phyloP scores from a whole-genome alignment of 352 stramenopile species.

The Pythium volutum region DNA sequence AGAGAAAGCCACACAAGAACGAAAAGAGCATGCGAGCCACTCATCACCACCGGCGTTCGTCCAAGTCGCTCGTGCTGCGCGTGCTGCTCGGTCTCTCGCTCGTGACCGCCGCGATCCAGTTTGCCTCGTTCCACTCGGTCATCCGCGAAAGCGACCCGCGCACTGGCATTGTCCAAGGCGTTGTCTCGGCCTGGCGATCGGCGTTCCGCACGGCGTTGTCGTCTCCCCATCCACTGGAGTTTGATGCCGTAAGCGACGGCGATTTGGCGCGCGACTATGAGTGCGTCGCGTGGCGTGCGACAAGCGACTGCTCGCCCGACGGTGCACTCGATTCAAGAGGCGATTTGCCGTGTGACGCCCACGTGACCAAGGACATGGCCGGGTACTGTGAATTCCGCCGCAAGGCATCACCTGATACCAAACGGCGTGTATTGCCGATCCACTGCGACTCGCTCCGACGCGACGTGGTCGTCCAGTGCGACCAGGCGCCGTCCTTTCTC shows the following conservation, averaged over 20 bases:
- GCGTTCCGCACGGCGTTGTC: neutral
- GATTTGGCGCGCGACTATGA: constrained; percentile 1
- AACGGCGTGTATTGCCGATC: constrained; percentile 13
- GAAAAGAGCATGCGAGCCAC: neutral
- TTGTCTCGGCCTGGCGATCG: neutral
- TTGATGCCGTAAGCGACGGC: neutral
- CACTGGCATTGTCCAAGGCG: neutral
- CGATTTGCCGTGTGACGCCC: constrained; percentile 5
- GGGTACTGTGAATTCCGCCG: constrained; percentile 25
- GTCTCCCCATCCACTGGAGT: neutral
- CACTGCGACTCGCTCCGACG: constrained; percentile 17
- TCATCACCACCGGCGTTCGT: neutral
- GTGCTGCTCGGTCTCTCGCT: neutral
- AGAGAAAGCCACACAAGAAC: too few relatives aligned
- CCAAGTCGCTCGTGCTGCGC: neutral
- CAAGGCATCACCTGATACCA: neutral
- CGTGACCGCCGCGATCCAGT: neutral
- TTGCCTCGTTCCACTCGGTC: neutral
- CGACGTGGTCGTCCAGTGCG: neutral
- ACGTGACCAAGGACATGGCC: constrained; percentile 1
- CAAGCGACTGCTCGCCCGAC: constrained; percentile 15
- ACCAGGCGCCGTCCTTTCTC: constrained; percentile 4
- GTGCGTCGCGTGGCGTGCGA: constrained; percentile 22
- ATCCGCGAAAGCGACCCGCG: neutral
- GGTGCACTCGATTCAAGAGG: neutral